Base-by-base conservation (phyloP, 805 yeast species). In the Candida piceae region DNA sequence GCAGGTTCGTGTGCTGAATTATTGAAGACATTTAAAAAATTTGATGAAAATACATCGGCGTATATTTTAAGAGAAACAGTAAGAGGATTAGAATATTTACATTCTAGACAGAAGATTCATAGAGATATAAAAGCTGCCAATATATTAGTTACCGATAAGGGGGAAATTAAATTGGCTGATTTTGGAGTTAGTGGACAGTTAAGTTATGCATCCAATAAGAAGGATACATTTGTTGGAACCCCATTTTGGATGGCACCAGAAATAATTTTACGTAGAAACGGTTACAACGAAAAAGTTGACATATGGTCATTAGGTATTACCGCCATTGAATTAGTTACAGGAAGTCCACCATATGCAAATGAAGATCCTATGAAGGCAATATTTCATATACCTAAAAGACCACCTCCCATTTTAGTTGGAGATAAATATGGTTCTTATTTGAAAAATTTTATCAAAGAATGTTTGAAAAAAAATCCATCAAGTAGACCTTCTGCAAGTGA, bases 181-280 rank as follows among this genome's bases (percentile, higher is more conserved):
- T 89, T 89, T 66, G 97, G 97, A 1, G 96, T 89, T 4, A 78
- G 90, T 50, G 93, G 93, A 0, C 93, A 87, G 57, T 67, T 89
- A 19, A 72, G 80, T 16, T 61, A 67, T 31, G 70, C 82, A 1
- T 60, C 58, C 35, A 59, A 66, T 16, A 69, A 69, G 42, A 73
- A 80, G 45, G 76, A 74, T 38, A 85, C 96, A 0, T 81, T 89
- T 68, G 96, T 88, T 35, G 97, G 97, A 1, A 88, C 97, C 0
- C 96, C 97, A 11, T 86, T 77, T 60, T 89, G 97, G 97, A 89
- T 90, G 97, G 98, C 98, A 0, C 98, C 98, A 0, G 98, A 93
- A 57, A 84, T 90, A n/a, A 83, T 93, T 30, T 34, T 43, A 8
- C 51, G 57, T 21, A 42, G 50, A 31, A 57, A 62, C 8, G 95